These are phyloP conservation scores for Komagataea norvegica DNA, from an alignment of 1,139 yeast species.

Conservation along the genomic window DNA sequence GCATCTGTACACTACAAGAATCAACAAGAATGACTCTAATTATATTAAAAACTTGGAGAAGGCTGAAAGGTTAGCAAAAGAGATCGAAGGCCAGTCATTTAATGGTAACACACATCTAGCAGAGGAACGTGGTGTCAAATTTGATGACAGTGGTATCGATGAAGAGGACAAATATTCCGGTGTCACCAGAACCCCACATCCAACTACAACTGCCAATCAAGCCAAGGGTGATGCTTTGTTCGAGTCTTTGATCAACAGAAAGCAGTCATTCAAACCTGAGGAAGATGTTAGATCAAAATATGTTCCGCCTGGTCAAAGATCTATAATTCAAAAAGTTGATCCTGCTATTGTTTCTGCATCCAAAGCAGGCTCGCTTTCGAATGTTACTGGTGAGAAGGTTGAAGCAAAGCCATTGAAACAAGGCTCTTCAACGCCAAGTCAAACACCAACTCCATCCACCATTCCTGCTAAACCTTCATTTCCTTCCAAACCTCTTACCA, in stretches of 20 bases:
- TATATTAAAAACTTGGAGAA: conserved; percentile 57
- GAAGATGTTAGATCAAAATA: conserved; percentile 29
- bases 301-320: conserved; percentile 64
- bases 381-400: neutral
- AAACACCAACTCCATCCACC: conserved; percentile 14
- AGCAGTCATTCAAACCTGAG: neutral
- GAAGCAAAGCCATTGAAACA: too few species aligned
- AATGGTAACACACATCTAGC: conserved; percentile 76
- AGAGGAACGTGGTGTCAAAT: conserved; percentile 78
- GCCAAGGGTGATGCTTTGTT: conserved; percentile 58
- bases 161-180: conserved; percentile 98
- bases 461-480: conserved; percentile 20
- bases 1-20: conserved; percentile 80
- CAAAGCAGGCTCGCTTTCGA: conserved; percentile 1
- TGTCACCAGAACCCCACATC: conserved; percentile 43
- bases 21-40: conserved; percentile 72
- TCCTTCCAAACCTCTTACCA: conserved; percentile 27
- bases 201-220: conserved; percentile 17
- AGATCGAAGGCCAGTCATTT: conserved; percentile 63
- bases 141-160: conserved; percentile 84
- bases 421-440: neutral
- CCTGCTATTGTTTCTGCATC: conserved; percentile 70
- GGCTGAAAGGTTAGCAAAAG: conserved; percentile 78
- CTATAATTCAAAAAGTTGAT: conserved; percentile 61
- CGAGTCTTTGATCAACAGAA: conserved; percentile 48